Evolutionary conservation across 176 grass and related monocot species (phyloP), one percentile per base, ranked within the genome.

Genomic region (Oryza glaberrima): DNA sequence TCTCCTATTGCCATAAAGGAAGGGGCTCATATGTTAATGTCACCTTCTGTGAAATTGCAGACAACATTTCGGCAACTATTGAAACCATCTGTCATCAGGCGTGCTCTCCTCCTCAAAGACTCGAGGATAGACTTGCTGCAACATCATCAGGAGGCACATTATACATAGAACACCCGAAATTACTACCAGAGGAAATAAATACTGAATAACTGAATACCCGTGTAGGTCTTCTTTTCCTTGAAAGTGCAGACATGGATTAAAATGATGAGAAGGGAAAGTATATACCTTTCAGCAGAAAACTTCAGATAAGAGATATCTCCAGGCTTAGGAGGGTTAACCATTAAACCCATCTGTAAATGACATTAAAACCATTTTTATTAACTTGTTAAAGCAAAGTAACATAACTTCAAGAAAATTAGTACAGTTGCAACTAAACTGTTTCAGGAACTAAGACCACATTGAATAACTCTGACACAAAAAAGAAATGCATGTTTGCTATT

Each of bases 31-130:
- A 66, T 30, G 72, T 32, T 17, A 19, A 86, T 45, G 20, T 75
- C 89, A 96, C 96, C 96, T 88, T 99, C 96, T 17, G 96, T 99
- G 56, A 99, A 99, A 84, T 99, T 99, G 64, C 96, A 99, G 66
- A 94, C 90, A 7, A 99, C 94, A 80, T 99, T 96, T 80, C 86
- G 94, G 94, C 97, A 99, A 87, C 94, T 94, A 77, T 99, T 99
- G 74, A 99, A 99, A 69, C 97, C 97, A 73, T 96, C 97, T 49
- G 97, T 99, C 97, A 99, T 96, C 64, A 99, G 86, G 56, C 43
- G 97, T 9, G 97, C 97, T 88, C 96, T 93, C 82, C 88, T 99
- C 79, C 88, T 99, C 73, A 99, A 68, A 69, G 96, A 99, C 6
- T 94, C 90, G 0, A 94, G 83, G 72, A 99, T 88, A 80, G 90